These are phyloP conservation scores for Ophiostoma ips DNA, from an alignment of 2,329 filamentous ascomycete genomes.

Conservation along the genomic window DNA sequence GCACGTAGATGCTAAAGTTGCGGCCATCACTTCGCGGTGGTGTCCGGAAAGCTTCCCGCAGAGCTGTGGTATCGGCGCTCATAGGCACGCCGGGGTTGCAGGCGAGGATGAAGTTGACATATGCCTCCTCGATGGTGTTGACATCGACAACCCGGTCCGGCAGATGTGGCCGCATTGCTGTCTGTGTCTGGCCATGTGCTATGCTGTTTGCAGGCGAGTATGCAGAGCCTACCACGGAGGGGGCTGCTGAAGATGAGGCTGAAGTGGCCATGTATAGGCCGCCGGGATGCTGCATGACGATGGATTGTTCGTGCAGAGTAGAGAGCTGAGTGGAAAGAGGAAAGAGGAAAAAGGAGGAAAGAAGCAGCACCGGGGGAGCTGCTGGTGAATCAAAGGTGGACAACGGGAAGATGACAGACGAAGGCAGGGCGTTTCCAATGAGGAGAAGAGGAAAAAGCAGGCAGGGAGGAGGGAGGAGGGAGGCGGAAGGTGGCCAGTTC, in stretches of 20 bases:
- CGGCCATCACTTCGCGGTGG: slow-evolving; percentile 83
- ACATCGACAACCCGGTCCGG: slow-evolving; percentile 56
- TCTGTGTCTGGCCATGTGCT: not conserved
- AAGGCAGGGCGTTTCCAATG: no score
- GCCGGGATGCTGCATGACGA: slow-evolving; percentile 5
- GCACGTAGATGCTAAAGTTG: slow-evolving; percentile 60
- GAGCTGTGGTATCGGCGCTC: slow-evolving; percentile 53
- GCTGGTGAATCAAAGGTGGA: not conserved
- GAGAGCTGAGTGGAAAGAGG: not conserved
- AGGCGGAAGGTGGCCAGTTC: not conserved
- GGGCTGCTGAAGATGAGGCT: not conserved
- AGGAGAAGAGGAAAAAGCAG: not conserved
- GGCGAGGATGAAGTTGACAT: slow-evolving; percentile 72
- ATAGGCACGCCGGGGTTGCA: slow-evolving; percentile 72
- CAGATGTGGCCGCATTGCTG: slow-evolving; percentile 22
- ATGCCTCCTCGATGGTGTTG: slow-evolving; percentile 65
- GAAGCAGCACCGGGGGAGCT: not conserved
- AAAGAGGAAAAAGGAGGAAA: not conserved
- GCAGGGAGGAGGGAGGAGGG: not conserved
- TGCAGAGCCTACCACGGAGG: not conserved
- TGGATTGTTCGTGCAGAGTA: not conserved
- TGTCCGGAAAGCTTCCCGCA: slow-evolving; percentile 62
- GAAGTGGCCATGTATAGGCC: slow-evolving; percentile 4
- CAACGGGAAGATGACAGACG: not conserved
- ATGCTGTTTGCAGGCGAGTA: not conserved